These are phyloP conservation scores for Straminergon stramineum DNA, from an alignment of 225 moss, liverwort and hornwort species.

Conservation along the genomic window DNA sequence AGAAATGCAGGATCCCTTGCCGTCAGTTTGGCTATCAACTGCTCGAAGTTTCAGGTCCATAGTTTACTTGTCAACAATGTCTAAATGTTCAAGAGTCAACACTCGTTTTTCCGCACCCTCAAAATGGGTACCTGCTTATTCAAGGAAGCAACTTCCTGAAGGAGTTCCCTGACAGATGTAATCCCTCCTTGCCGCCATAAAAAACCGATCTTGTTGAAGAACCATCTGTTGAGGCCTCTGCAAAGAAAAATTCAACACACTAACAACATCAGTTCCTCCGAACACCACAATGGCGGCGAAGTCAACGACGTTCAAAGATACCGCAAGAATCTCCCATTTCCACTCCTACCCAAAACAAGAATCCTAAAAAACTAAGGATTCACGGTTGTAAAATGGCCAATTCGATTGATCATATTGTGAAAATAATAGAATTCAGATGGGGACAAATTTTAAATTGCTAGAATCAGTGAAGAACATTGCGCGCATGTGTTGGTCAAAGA, in stretches of 20 bases:
- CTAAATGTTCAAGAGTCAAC: slow-evolving; percentile 47
- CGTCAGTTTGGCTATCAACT: slow-evolving; percentile 33
- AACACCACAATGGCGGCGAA: background rate
- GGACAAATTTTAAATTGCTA: background rate
- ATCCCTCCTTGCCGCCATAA: slow-evolving; percentile 20
- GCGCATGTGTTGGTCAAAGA: background rate
- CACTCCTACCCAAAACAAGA: background rate
- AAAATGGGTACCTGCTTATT: background rate
- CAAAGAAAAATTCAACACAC: background rate
- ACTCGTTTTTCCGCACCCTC: slow-evolving; percentile 32
- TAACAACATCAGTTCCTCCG: slow-evolving; percentile 1
- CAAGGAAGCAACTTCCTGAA: background rate
- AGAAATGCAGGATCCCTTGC: slow-evolving; percentile 20
- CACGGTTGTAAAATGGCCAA: background rate
- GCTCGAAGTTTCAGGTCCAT: slow-evolving; percentile 31
- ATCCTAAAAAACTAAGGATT: background rate
- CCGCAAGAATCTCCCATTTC: background rate
- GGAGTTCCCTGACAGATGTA: background rate
- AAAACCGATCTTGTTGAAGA: background rate
- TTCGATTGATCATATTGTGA: background rate
- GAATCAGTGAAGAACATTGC: background rate
- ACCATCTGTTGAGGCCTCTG: background rate
- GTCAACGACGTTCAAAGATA: background rate
- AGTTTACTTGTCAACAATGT: slow-evolving; percentile 47
- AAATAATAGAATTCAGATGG: background rate